Base-by-base conservation (phyloP, 1,284 basidiomycete genomes). In the Ganoderma multipileum region DNA sequence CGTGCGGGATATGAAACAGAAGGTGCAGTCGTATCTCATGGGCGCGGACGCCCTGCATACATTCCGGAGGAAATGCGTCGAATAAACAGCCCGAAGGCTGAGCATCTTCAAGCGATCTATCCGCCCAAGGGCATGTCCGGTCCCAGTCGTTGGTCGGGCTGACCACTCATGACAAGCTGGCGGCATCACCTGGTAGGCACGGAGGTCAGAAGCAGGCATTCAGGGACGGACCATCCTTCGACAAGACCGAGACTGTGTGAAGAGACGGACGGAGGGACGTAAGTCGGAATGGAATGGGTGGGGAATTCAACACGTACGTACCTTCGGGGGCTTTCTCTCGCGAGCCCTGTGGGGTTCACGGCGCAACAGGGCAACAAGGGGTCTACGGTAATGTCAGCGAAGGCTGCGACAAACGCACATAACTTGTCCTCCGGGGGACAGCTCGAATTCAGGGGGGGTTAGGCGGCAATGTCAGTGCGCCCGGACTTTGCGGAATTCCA, bases 401-500 rank as follows among this genome's bases (percentile, higher is more conserved):
- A 12, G 12, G 39, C 23, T n/a, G 16, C n/a, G 39, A 60, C 41
- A 23, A 20, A 26, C 6, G 28, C 63, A 44, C 36, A 55, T 28
- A 41, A 39, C 41, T 26, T 64, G 28, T 58, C 63, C 62, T 38
- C 26, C 63, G 63, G 55, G 36, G 64, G 64, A 65, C 64, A 65
- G 57, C 33, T 54, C 30, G 55, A 50, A 62, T 58, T 54, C 65
- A 68, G 67, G 70, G 67, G 38, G 50, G 38, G 55, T 52, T 36
- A 16, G 57, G 55, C 38, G 58, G 58, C 38, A 38, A 23, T 52
- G 54, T 54, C 61, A 26, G 61, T 50, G 36, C 58, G 61, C 61
- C 57, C 70, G 70, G 70, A 71, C 65, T 71, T 71, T 71, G 68
- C 70, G 70, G 67, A 42, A 61, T 50, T 71, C 67, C 58, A 68